phyloP scores from a whole-genome alignment of 148 eudicot genomes.

The Rhododendron henanense region DNA sequence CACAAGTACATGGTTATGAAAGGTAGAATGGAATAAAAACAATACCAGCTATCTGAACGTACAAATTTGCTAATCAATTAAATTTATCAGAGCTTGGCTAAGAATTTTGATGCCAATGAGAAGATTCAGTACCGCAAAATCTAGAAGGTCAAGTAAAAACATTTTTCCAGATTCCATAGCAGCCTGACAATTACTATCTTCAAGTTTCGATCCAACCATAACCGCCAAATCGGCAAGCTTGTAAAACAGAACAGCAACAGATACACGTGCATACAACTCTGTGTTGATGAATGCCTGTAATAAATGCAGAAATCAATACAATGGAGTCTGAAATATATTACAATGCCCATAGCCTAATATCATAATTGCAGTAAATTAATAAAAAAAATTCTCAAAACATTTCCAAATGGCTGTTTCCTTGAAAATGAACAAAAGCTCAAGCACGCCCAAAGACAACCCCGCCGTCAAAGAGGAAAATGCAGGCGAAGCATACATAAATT shows the following conservation, averaged over 20 bases:
- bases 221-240: constrained; percentile 64
- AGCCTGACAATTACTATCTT: constrained; percentile 37
- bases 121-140: constrained; percentile 52
- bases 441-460: neutral
- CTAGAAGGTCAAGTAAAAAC: constrained; percentile 84
- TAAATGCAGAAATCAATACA: neutral
- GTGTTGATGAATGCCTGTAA: constrained; percentile 83
- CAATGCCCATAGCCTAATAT: neutral
- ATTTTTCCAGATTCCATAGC: constrained; percentile 74
- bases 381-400: neutral
- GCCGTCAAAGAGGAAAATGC: neutral
- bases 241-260: constrained; percentile 83
- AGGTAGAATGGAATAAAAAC: neutral
- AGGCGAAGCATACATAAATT: neutral
- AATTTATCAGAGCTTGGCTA: neutral
- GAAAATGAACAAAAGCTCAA: neutral
- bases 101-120: neutral
- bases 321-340: neutral
- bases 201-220: constrained; percentile 31
- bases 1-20: neutral
- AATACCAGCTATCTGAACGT: constrained; percentile 5
- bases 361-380: neutral
- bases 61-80: neutral
- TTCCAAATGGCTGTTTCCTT: neutral
- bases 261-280: constrained; percentile 95